Base-by-base conservation (phyloP, 176 grass and related monocot genomes). In the barley (Hordeum vulgare) region DNA sequence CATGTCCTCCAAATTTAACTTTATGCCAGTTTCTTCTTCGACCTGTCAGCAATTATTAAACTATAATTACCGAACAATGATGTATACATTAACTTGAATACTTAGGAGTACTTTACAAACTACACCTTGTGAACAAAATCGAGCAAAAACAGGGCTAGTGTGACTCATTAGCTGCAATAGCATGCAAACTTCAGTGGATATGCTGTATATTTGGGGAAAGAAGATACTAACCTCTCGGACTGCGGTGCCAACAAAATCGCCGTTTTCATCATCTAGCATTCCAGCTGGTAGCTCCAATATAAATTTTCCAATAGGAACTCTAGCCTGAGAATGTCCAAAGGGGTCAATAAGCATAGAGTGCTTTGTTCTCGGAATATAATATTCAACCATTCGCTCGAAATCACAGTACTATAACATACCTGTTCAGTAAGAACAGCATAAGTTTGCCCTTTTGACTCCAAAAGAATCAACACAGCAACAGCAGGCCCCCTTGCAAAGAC, bases 351-450 rank as follows among this genome's bases (percentile, higher is more conserved):
- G 21, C 20, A 63, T 3, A 85, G 28, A 62, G 54, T 6, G 75
- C 18, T 57, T 81, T 51, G 9, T 1, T 79, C 40, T 44, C 17
- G 60, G 27, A 66, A 44, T 35, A 26, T 6, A 18, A 51, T 51
- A 7, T 18, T 8, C 12, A 57, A 11, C 2, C 41, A 37, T 59
- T 6, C 4, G 1, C 40, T 77, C 21, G 24, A 20, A 82, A 18
- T 39, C 27, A 73, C n/a, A 45, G 1, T 33, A 77, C 1, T 37
- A 47, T 11, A 45, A 45, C 14, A 45, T 87, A 95, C 96, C 85
- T 98, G 93, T 49, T 95, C 96, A 21, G 93, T 98, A 69, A 98
- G 93, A 85, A 98, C 89, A 15, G 87, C 89, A 25, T 89, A 98
- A 34, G 62, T 93, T 84, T 94, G 31, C n/a, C 87, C 90, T 44